Evolutionary conservation across 306 rosid species (phyloP), one percentile per base, ranked within the genome.

Genomic region (Echinosophora koreensis): DNA sequence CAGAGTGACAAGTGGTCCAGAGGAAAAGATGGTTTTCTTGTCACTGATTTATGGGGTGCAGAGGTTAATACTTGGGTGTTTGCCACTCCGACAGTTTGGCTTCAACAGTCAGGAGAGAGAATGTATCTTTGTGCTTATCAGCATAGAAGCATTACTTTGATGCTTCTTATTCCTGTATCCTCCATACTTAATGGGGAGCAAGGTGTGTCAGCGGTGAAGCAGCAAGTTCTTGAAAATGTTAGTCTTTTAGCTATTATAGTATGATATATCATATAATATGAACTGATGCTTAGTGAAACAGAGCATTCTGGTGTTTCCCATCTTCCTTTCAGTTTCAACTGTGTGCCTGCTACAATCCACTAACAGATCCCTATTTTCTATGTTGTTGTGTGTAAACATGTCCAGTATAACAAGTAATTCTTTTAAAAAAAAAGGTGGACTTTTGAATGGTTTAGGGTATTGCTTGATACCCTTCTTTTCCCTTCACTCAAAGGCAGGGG

Each of bases 31-130:
- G 96, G 97, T 52, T 95, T 88, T 86, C 93, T 95, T 81, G 91
- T 86, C 82, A 90, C 94, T 81, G 99, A 95, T 86, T 84, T 92
- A 69, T 95, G 98, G 99, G 97, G 99, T 61, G 86, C 84, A 70
- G 98, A 91, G 82, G 77, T 91, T 82, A 88, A 90, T 46, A 83
- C 84, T 0, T 82, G 87, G 82, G 77, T 75, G 60, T 80, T 65
- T 83, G 86, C 87, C 73, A 85, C 96, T 32, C 97, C 99, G 51
- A 92, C 93, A 51, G 89, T 95, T 63, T 89, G 86, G 86, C 90
- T 90, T 71, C 84, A 47, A 74, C 99, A 86, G 80, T 83, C 94
- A 14, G 84, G 74, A 78, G 96, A 95, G 85, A 90, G 79, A 83
- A 91, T 95, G 99, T 95, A 83, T 87, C 89, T 95, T 13, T 90